Base-by-base conservation (phyloP, 257 asterid genomes). In the Salvia rosmarinus region DNA sequence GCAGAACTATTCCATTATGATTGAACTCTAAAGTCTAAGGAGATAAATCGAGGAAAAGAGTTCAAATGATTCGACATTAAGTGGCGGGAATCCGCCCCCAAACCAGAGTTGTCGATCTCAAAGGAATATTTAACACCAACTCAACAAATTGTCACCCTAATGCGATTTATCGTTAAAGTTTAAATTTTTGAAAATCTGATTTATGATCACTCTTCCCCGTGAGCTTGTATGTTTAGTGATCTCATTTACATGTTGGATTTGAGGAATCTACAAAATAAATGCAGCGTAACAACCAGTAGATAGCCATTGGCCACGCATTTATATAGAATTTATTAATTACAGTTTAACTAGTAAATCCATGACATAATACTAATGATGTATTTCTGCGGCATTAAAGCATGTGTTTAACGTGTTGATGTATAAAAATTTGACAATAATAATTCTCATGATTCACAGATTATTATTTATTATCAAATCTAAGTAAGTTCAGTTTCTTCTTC, bases 181-280 rank as follows among this genome's bases (percentile, higher is more conserved):
- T 39, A 39, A 39, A 39, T 4, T 39, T 39, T 39, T 39, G 44
- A 39, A 25, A 39, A 39, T 39, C 44, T 9, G 13, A 39, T 39
- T 9, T 39, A 39, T 9, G 44, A 54, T 42, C 23, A 67, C 47
- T 40, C 17, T 68, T 23, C 9, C 56, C 32, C 47, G 37, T 32
- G 77, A 46, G 37, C 1, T 52, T 44, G 51, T 64, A 64, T 56
- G 49, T 77, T 63, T 68, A 56, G 0, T 52, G n/a, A 21, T 9
- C 2, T 76, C 65, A 60, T 68, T 57, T n/a, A 5, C 30, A 7
- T 0, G 58, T 56, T 28, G 32, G 34, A 25, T 20, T 57, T 57
- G 28, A 61, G 61, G 35, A 25, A 25, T 1, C 17, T 40, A 12
- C 5, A 28, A 13, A 49, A 44, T 44, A 40, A 72, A 71, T 32